Conservation (phyloP, 164 flowering plant genomes). For the Umbellularia californica region DNA sequence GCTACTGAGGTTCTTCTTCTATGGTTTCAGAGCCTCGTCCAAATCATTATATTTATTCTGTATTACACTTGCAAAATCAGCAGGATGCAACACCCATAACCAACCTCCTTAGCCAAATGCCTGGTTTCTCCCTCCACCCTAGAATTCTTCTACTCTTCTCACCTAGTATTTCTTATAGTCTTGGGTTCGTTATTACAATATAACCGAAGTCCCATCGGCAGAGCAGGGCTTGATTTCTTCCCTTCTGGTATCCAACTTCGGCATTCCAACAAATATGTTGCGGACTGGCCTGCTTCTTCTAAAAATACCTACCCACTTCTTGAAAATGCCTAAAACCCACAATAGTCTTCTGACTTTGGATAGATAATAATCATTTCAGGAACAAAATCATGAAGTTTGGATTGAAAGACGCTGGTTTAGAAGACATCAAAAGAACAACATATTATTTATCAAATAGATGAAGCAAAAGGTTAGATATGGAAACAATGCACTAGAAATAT, state of each 20-base stretch:
- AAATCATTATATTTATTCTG: slow-evolving; percentile 31
- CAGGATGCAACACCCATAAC: slow-evolving; percentile 74
- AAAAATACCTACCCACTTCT: neutral
- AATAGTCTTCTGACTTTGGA: neutral
- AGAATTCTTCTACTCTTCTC: neutral
- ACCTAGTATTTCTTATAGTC: slow-evolving; percentile 2
- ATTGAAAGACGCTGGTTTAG: neutral
- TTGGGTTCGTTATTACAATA: slow-evolving; percentile 15
- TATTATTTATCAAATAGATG: neutral
- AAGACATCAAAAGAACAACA: neutral
- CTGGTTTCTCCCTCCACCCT: slow-evolving; percentile 32
- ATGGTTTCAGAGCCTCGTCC: slow-evolving; percentile 76
- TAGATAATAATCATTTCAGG: slow-evolving; percentile 21
- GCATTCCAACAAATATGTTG: slow-evolving; percentile 33
- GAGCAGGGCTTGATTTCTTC: slow-evolving; percentile 10
- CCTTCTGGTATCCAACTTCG: slow-evolving; percentile 18
- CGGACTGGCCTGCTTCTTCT: slow-evolving; percentile 7
- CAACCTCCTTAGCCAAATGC: slow-evolving; percentile 57
- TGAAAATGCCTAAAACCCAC: slow-evolving; percentile 7
- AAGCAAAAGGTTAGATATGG: neutral
- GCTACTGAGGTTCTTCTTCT: slow-evolving; percentile 58
- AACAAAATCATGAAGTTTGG: neutral
- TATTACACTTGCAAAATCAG: slow-evolving; percentile 72
- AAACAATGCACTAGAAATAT: neutral
- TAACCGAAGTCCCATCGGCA: slow-evolving; percentile 10